Percentiles rank a stretch among this genome's conserved stretches.
phyloP scores from a whole-genome alignment of 495 filamentous ascomycete species.

The Hypoxylon intermedium region DNA sequence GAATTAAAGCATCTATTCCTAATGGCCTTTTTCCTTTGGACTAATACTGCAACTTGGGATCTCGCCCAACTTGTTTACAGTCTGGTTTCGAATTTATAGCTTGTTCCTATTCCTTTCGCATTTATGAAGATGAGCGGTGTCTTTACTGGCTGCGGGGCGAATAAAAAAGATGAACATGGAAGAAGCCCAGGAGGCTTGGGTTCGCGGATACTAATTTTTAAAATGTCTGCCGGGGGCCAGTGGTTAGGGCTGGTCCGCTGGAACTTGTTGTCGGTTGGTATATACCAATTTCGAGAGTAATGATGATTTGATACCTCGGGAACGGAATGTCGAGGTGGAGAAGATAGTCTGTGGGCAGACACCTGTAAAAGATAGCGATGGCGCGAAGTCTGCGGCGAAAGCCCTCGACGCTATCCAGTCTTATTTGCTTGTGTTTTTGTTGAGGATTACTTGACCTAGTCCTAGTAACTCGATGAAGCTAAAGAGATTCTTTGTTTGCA shows the following conservation, averaged over 20 bases:
- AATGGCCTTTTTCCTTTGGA: conserved; percentile 23
- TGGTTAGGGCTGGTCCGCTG: conserved; percentile 38
- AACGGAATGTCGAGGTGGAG: conserved; percentile 21
- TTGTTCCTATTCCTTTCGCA: conserved; percentile 42
- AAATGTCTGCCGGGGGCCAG: conserved; percentile 41
- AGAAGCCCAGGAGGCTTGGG: conserved; percentile 56
- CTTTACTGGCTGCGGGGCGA: conserved; percentile 47
- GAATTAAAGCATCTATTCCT: too few relatives aligned
- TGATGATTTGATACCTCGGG: conserved; percentile 37
- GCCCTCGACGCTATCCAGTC: conserved; percentile 25
- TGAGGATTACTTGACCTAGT: conserved; percentile 31
- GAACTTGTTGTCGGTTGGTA: conserved; percentile 23
- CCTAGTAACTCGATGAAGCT: conserved; percentile 34
- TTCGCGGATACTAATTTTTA: conserved; percentile 55
- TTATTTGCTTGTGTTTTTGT: conserved; percentile 9
- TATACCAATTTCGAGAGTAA: conserved; percentile 32
- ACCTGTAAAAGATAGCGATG: conserved; percentile 16
- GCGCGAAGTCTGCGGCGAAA: conserved; percentile 27
- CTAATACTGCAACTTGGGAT: conserved; percentile 37
- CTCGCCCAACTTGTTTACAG: conserved; percentile 33
- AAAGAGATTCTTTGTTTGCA: conserved; percentile 43
- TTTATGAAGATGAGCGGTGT: conserved; percentile 44
- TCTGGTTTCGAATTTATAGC: conserved; percentile 44
- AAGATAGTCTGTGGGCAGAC: conserved; percentile 13
- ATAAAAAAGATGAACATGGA: conserved; percentile 51